These are phyloP conservation scores for Fusarium continuum DNA, from an alignment of 2,329 filamentous ascomycete genomes.

Conservation along the genomic window DNA sequence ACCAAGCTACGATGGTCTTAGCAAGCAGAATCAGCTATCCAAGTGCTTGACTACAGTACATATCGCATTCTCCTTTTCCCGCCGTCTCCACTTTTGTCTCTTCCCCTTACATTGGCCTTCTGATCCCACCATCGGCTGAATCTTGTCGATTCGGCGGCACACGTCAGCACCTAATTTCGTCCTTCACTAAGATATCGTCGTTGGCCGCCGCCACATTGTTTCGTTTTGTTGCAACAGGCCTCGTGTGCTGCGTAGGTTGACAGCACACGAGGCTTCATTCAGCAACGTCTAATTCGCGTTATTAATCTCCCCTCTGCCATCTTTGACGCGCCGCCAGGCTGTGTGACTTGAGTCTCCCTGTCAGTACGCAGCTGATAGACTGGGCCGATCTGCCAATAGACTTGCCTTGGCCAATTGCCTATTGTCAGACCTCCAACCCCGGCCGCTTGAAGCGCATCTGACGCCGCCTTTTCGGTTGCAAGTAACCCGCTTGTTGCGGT, in stretches of 20 bases:
- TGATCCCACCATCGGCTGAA: neutral
- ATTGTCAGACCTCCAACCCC: neutral
- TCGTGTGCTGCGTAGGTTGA: slow-evolving; percentile 14
- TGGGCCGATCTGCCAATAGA: neutral
- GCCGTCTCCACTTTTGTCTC: slow-evolving; percentile 19
- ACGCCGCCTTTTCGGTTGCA: neutral
- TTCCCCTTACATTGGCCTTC: slow-evolving; percentile 20
- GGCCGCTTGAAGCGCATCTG: neutral
- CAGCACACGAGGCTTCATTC: neutral
- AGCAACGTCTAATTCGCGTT: neutral
- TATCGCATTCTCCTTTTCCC: slow-evolving; percentile 7
- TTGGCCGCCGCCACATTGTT: slow-evolving; percentile 18
- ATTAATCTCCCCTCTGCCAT: neutral
- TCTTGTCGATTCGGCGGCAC: slow-evolving; percentile 14
- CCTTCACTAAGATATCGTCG: neutral
- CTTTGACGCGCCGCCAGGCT: neutral
- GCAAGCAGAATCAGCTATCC: neutral
- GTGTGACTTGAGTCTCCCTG: neutral
- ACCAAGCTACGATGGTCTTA: neutral
- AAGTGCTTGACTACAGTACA: neutral
- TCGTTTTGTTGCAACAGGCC: neutral
- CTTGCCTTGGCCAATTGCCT: neutral
- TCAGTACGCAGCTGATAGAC: neutral
- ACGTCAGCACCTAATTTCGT: slow-evolving; percentile 42
- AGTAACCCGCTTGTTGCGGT: neutral